Evolutionary conservation across 345 rosid species (phyloP).

Genomic region (Rhizophora mangle): DNA sequence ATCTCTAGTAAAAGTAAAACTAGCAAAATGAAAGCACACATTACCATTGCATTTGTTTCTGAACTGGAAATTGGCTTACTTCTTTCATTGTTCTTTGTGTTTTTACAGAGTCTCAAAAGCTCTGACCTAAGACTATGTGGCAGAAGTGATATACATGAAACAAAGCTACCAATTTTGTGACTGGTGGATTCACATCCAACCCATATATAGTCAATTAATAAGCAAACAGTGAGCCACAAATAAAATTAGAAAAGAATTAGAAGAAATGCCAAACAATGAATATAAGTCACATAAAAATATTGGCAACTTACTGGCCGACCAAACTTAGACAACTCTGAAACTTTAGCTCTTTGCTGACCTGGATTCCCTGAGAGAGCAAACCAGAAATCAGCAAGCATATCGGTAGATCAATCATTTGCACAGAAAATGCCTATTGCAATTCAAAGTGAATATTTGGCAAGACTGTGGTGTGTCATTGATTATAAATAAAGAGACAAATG

Average conservation of each 20-base stretch:
- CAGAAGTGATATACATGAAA: background rate
- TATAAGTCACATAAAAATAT: background rate
- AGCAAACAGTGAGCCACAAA: background rate
- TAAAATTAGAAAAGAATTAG: background rate
- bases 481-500: background rate
- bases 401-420: background rate
- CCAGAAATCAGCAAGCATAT: conserved; percentile 5
- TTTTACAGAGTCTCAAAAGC: background rate
- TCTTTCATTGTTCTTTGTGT: no score
- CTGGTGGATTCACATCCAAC: background rate
- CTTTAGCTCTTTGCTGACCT: conserved; percentile 72
- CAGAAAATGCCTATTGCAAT: background rate
- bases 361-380: conserved; percentile 55
- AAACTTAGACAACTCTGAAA: conserved; percentile 61
- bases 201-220: background rate
- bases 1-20: no score
- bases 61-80: no score
- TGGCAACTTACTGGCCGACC: conserved; percentile 59
- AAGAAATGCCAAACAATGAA: background rate
- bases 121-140: background rate
- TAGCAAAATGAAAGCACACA: no score
- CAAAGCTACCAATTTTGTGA: background rate
- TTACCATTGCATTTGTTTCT: no score
- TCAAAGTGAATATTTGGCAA: background rate
- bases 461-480: background rate